phyloP scores from a whole-genome alignment of 805 yeast species.

The Yarrowia bubula region DNA sequence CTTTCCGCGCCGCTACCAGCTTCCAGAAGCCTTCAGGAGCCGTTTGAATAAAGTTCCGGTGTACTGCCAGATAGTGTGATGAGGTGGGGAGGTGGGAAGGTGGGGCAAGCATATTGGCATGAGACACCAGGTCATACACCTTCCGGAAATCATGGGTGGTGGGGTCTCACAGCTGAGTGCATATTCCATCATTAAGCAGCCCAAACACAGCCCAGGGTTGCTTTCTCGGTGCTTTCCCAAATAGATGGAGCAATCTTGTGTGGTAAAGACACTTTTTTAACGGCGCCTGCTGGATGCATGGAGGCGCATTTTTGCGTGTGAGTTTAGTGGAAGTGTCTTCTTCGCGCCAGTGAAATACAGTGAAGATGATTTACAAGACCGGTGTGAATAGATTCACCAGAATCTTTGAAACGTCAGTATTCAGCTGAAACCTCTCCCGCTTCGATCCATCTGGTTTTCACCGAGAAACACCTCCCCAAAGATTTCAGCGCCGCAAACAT shows the following conservation, averaged over 20 bases:
- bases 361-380: no score
- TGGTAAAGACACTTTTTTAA: background rate
- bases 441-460: background rate
- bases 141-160: no score
- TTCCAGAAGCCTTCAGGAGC: no score
- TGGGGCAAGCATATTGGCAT: background rate
- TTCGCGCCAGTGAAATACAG: no score
- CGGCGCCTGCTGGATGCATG: background rate
- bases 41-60: background rate
- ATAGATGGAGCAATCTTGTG: background rate
- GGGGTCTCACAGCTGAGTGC: background rate
- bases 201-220: background rate
- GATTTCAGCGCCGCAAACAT: background rate
- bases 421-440: background rate
- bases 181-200: background rate
- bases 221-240: background rate
- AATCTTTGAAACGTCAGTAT: background rate
- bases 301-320: background rate
- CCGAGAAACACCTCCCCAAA: background rate
- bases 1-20: background rate
- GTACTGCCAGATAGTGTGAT: constrained; percentile 15
- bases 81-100: constrained; percentile 17
- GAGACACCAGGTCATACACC: background rate
- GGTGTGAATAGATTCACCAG: background rate
- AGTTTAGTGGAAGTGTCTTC: background rate